Evolutionary conservation across 164 flowering plant genomes (phyloP).

Genomic region (Echeveria elegans): DNA sequence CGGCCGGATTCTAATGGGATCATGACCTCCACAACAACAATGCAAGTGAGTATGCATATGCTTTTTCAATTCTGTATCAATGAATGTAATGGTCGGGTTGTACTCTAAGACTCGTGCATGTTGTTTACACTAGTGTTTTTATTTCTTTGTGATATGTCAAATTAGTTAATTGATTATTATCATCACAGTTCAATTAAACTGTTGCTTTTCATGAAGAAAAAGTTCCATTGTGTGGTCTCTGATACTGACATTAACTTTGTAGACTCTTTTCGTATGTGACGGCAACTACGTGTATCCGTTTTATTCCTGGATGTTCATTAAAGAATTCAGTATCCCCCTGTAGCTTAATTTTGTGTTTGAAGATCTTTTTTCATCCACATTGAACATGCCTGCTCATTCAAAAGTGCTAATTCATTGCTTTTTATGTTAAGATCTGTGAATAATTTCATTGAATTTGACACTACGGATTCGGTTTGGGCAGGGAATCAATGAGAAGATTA

Average conservation of each 20-base stretch:
- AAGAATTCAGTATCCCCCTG: neutral
- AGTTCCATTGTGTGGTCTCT: neutral
- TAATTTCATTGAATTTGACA: neutral
- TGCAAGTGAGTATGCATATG: constrained; percentile 35
- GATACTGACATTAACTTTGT: neutral
- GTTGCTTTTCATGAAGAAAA: neutral
- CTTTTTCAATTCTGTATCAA: neutral
- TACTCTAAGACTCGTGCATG: neutral
- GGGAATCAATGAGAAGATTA: constrained; percentile 68
- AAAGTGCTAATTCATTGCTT: neutral
- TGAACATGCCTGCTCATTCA: neutral
- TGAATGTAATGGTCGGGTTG: too few species aligned
- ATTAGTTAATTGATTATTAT: neutral
- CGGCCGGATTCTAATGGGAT: constrained; percentile 54
- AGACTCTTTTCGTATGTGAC: too few species aligned
- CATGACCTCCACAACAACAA: constrained; percentile 56
- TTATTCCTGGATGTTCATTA: neutral
- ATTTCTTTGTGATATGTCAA: neutral
- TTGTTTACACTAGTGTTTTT: neutral
- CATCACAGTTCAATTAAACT: too few species aligned
- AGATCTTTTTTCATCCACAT: neutral
- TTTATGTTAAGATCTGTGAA: neutral
- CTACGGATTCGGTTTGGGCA: constrained; percentile 16
- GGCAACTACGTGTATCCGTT: too few species aligned
- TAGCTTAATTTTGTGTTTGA: too few species aligned